Base-by-base conservation (phyloP, 257 asterid species). In the Lycium ferocissimum region DNA sequence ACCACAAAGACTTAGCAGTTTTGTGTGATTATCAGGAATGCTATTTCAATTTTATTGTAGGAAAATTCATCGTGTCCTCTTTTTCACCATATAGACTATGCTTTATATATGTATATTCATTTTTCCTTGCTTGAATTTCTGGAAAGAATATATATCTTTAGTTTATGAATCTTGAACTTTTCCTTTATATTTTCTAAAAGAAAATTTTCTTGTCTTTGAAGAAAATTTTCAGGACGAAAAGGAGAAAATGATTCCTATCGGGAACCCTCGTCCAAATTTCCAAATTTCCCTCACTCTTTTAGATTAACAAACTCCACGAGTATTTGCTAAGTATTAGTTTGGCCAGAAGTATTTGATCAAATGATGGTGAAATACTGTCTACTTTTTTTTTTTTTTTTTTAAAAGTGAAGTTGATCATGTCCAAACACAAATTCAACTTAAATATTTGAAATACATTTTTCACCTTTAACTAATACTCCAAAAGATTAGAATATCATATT, bases 121-220 rank as follows among this genome's bases (percentile, higher is more conserved):
- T 26, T 35, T 76, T 51, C 12, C 14, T 51, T 76, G 26, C 18
- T 18, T 51, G 56, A 22, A 22, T 49, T 75, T 75, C 8, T 49
- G 22, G 18, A 49, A 75, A 49, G 40, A 75, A 22, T 49, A 49
- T 22, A 7, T 69, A 37, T 69, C 45, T 49, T 76, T 51, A 26
- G 12, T 51, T 51, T 76, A 51, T 26, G 47, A 51, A 76, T 76
- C 82, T 22, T 76, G 22, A 22, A 76, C 47, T 51, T 76, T 76
- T 49, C 43, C 58, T 75, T 75, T 49, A 47, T 75, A 75, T 49
- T 75, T 51, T 5, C n/a, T 76, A 33, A 76, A 76, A 76, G 82
- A 76, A 76, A 76, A 76, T 63, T 51, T 51, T 76, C 63, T 76
- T 51, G 63, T 51, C 47, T 76, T 76, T 76, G 63, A 51, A 53